Evolutionary conservation across 768 basidiomycete genomes (phyloP).

Genomic region (Serendipita vermifera): DNA sequence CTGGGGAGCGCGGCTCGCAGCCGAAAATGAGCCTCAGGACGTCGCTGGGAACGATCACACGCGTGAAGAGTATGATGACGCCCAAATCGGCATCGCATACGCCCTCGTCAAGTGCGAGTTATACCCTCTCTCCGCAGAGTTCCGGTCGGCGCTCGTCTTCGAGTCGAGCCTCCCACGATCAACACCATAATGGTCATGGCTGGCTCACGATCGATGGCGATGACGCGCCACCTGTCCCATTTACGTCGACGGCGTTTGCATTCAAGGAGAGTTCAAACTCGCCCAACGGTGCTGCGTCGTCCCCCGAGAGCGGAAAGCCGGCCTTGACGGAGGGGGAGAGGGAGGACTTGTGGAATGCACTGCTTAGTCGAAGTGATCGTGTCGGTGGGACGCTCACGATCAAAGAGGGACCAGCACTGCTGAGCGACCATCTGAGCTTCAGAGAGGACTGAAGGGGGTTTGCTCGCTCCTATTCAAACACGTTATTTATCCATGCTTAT

Average conservation of each 20-base stretch:
- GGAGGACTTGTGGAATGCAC: slow-evolving; percentile 3
- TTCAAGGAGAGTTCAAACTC: not conserved
- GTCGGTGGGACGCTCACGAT: not conserved
- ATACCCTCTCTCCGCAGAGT: not conserved
- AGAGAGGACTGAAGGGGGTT: not conserved
- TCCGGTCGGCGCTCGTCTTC: not conserved
- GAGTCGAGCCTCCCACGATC: not conserved
- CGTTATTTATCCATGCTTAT: slow-evolving; percentile 9
- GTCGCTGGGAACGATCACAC: slow-evolving; percentile 6
- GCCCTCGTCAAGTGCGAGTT: slow-evolving; percentile 1
- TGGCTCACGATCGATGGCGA: not conserved
- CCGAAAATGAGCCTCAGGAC: not conserved
- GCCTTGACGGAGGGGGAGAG: not conserved
- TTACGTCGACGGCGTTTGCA: slow-evolving; percentile 7
- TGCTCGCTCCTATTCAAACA: no score
- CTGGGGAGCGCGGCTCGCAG: not conserved
- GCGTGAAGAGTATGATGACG: not conserved
- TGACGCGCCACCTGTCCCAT: not conserved
- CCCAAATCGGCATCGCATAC: not conserved
- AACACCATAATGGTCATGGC: not conserved
- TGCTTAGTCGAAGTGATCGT: not conserved
- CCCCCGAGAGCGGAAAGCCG: not conserved
- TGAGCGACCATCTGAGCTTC: slow-evolving; percentile 3
- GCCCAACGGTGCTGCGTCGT: no score
- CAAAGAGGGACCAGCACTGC: slow-evolving; percentile 6